phyloP scores from a whole-genome alignment of 164 flowering plant species.

The Chloranthus sessilifolius region DNA sequence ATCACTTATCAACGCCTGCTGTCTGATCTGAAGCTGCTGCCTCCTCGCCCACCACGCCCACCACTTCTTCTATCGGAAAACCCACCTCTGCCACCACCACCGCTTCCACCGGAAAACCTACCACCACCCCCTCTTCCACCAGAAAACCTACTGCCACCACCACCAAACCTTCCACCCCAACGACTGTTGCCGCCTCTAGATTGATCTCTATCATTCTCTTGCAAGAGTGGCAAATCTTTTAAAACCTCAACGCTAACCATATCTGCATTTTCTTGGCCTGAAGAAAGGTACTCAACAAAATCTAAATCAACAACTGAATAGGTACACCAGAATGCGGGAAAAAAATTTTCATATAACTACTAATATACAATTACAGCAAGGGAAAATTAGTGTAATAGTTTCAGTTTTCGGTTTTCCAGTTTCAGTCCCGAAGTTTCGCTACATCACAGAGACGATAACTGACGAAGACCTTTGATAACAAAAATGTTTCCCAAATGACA shows the following conservation, averaged over 20 bases:
- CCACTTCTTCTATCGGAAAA: conserved; percentile 27
- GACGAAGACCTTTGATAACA: no score
- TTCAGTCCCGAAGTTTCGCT: no score
- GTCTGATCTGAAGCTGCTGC: no score
- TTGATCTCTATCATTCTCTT: conserved; percentile 44
- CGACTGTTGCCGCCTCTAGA: conserved; percentile 22
- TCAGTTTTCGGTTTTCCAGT: no score
- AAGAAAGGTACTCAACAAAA: background rate
- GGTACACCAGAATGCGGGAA: background rate
- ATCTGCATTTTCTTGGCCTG: conserved; percentile 78
- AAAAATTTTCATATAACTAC: background rate
- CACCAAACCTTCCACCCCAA: conserved; percentile 45
- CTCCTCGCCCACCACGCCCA: conserved; percentile 7
- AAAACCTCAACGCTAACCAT: conserved; percentile 61
- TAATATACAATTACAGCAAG: no score
- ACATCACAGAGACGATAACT: no score
- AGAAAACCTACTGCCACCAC: conserved; percentile 27
- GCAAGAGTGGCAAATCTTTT: conserved; percentile 54
- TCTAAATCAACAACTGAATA: background rate
- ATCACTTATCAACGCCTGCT: no score
- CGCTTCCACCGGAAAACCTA: conserved; percentile 23
- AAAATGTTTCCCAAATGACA: no score
- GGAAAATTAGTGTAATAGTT: no score
- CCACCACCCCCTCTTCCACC: conserved; percentile 36
- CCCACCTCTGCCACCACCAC: conserved; percentile 27